These are phyloP conservation scores for Lithohypha guttulata DNA, from an alignment of 2,329 filamentous ascomycete genomes.

Conservation along the genomic window DNA sequence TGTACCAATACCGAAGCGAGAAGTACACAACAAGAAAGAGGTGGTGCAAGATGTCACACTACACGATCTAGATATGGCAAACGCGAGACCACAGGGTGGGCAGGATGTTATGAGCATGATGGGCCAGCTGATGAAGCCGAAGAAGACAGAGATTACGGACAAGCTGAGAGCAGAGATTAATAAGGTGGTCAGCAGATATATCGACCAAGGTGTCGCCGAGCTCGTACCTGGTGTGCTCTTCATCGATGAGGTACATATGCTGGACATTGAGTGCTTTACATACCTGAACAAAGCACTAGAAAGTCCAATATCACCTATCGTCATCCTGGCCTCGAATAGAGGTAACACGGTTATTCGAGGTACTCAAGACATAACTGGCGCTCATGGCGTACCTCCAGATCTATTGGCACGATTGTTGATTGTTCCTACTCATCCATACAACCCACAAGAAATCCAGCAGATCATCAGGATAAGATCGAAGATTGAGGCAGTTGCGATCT, in stretches of 20 bases:
- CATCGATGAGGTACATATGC: conserved; percentile 99
- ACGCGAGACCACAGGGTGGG: conserved; percentile 86
- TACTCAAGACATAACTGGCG: conserved; percentile 65
- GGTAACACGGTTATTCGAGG: conserved; percentile 88
- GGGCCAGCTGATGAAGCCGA: conserved; percentile 98
- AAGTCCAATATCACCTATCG: conserved; percentile 86
- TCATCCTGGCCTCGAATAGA: conserved; percentile 93
- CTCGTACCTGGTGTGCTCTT: conserved; percentile 96
- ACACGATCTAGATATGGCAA: conserved; percentile 92
- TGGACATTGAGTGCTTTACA: conserved; percentile 97
- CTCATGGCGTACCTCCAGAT: conserved; percentile 89
- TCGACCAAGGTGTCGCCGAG: conserved; percentile 94
- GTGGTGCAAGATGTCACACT: conserved; percentile 97
- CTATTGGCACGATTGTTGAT: conserved; percentile 90
- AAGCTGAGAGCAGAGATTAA: conserved; percentile 94
- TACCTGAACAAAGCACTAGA: conserved; percentile 98
- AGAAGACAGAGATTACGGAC: conserved; percentile 98
- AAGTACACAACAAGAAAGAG: conserved; percentile 99
- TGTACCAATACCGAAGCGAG: conserved; percentile 94
- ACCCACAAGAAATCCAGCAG: conserved; percentile 76
- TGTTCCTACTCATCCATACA: conserved; percentile 85
- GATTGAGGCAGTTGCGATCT: conserved; percentile 69
- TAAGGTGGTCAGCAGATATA: conserved; percentile 98
- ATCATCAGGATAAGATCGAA: conserved; percentile 78
- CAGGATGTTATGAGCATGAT: conserved; percentile 99